Evolutionary conservation across 1,284 basidiomycete species (phyloP).

Genomic region (Rhizoctonia solani): DNA sequence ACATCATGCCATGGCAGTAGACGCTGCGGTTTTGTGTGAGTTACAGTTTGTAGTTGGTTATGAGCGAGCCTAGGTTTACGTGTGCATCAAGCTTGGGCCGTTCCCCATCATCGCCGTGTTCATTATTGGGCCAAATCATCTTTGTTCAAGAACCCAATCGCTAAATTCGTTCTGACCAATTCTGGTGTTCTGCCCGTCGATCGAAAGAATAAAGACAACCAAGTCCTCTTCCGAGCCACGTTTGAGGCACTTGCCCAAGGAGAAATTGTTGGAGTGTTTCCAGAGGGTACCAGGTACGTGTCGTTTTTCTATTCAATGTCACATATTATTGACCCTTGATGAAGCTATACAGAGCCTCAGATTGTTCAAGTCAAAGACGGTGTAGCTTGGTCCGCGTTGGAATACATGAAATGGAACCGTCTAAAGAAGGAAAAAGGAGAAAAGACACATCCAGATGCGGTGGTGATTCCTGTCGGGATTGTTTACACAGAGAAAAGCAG

Average conservation of each 20-base stretch:
- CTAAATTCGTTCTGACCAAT: constrained; percentile 76
- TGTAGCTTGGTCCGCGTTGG: constrained; percentile 92
- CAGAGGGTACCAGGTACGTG: constrained; percentile 65
- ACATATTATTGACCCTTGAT: neutral
- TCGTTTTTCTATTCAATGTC: neutral
- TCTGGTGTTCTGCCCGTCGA: constrained; percentile 97
- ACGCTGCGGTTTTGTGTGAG: constrained; percentile 79
- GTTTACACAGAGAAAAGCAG: constrained; percentile 95
- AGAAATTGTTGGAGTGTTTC: constrained; percentile 88
- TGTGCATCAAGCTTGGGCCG: constrained; percentile 62
- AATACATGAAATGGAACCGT: constrained; percentile 81
- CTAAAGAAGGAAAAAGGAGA: constrained; percentile 49
- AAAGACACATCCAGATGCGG: constrained; percentile 50
- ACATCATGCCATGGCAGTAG: constrained; percentile 92
- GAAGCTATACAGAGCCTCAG: constrained; percentile 76
- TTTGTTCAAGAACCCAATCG: constrained; percentile 77
- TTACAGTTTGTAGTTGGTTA: constrained; percentile 36
- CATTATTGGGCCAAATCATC: constrained; percentile 93
- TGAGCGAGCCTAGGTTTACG: constrained; percentile 27
- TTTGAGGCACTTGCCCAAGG: constrained; percentile 81
- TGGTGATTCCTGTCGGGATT: constrained; percentile 83
- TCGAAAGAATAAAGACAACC: constrained; percentile 87
- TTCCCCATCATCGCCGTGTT: constrained; percentile 76
- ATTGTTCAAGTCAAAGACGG: constrained; percentile 96
- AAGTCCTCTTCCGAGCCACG: constrained; percentile 85